Evolutionary conservation across 2,329 filamentous ascomycete species (phyloP).

Genomic region (Waltergamsia citrina): DNA sequence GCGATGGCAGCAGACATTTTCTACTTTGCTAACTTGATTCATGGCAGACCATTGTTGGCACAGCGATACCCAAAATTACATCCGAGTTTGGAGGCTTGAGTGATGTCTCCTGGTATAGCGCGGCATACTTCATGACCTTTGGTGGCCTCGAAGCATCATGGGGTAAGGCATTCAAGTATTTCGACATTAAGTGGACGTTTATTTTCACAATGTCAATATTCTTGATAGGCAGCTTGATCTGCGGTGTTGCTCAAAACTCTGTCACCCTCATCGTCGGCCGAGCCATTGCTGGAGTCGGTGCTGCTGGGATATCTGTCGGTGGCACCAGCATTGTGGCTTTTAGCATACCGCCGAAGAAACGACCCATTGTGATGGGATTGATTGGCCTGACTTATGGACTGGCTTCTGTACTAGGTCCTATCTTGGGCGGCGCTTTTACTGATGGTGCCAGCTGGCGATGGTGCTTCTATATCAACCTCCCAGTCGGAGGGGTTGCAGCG

Average conservation of each 20-base stretch:
- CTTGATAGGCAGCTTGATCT: slow-evolving; percentile 6
- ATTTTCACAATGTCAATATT: slow-evolving; percentile 5
- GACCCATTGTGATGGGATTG: slow-evolving; percentile 6
- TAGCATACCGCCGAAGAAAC: slow-evolving; percentile 1
- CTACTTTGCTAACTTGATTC: background rate
- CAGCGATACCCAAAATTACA: slow-evolving; percentile 8
- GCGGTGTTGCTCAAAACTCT: slow-evolving; percentile 6
- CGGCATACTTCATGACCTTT: slow-evolving; percentile 23
- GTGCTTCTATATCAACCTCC: slow-evolving; percentile 27
- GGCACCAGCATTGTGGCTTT: slow-evolving; percentile 1
- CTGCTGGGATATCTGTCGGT: slow-evolving; percentile 2
- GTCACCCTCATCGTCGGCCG: slow-evolving; percentile 7
- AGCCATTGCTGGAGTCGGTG: slow-evolving; percentile 3
- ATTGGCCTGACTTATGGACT: slow-evolving; percentile 13
- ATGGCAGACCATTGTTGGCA: slow-evolving; percentile 6
- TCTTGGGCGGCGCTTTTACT: slow-evolving; percentile 15
- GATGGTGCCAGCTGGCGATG: slow-evolving; percentile 14
- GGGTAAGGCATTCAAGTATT: slow-evolving; percentile 7
- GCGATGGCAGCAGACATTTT: background rate
- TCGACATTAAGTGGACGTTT: slow-evolving; percentile 4
- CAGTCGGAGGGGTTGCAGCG: slow-evolving; percentile 36
- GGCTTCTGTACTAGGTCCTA: slow-evolving; percentile 13
- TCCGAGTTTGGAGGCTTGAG: slow-evolving; percentile 19
- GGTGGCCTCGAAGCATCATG: slow-evolving; percentile 8
- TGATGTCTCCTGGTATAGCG: slow-evolving; percentile 36